These are phyloP conservation scores for Bryoerythrophyllum caledonicum DNA, from an alignment of 225 moss, liverwort and hornwort genomes.

Conservation along the genomic window DNA sequence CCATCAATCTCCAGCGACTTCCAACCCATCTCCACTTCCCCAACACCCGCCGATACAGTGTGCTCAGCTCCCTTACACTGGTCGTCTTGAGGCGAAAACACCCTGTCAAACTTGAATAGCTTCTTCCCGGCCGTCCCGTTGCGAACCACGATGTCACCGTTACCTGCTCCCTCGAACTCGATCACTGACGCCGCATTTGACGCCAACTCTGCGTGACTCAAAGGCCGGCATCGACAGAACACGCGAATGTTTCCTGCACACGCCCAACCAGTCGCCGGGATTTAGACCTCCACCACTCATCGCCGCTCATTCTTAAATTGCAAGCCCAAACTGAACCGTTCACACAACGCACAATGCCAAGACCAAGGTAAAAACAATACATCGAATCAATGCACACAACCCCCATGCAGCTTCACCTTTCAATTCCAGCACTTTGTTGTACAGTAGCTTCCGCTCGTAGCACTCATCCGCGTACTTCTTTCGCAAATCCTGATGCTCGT, in stretches of 20 bases:
- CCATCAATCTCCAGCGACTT: neutral
- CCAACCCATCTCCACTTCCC: neutral
- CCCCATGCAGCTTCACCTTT: slow-evolving; percentile 76
- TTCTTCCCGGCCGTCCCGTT: slow-evolving; percentile 75
- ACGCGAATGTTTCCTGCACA: slow-evolving; percentile 89
- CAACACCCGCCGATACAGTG: no score
- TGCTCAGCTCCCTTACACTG: slow-evolving; percentile 49
- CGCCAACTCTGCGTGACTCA: slow-evolving; percentile 58
- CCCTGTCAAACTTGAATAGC: slow-evolving; percentile 92
- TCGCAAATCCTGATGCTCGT: slow-evolving; percentile 71
- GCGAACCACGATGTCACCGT: slow-evolving; percentile 80
- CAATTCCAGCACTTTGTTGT: slow-evolving; percentile 93
- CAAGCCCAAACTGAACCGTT: neutral
- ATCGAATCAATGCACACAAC: neutral
- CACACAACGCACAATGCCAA: neutral
- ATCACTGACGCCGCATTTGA: slow-evolving; percentile 55
- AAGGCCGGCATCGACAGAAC: slow-evolving; percentile 87
- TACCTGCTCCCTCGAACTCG: slow-evolving; percentile 76
- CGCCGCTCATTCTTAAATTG: neutral
- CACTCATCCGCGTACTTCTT: slow-evolving; percentile 77
- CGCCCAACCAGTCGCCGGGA: neutral
- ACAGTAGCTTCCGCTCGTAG: slow-evolving; percentile 73
- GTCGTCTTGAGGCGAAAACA: slow-evolving; percentile 86
- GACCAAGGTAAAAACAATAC: no score
- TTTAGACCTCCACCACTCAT: neutral